A percentile compares a stretch with the other conserved stretches of the same genome.
Evolutionary conservation across 208 protist species (phyloP).

Genomic region (Acanthamoeba sp.): DNA sequence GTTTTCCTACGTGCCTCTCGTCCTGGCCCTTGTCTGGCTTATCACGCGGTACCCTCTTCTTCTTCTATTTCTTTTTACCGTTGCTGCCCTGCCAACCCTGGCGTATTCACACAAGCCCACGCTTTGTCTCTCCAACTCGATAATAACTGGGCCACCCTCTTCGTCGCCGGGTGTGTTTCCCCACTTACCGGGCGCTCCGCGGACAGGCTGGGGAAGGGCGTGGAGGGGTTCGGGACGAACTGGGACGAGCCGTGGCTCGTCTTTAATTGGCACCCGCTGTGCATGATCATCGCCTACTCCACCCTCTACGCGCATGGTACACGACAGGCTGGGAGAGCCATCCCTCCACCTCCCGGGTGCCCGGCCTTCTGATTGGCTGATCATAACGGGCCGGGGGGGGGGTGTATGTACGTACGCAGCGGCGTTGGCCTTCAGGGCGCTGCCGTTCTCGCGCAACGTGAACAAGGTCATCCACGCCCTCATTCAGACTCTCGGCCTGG

Average conservation of each 20-base stretch:
- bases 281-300: constrained; percentile 13
- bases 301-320: not conserved
- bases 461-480: constrained; percentile 31
- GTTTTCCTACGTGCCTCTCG: constrained; percentile 11
- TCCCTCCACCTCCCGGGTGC: not conserved
- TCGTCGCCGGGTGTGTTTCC: too few relatives aligned
- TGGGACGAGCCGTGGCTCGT: constrained; percentile 31
- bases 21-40: not conserved
- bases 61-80: not conserved
- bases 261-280: constrained; percentile 20
- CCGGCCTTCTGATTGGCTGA: too few relatives aligned
- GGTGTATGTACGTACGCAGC: not conserved
- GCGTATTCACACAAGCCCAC: not conserved
- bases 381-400: too few relatives aligned
- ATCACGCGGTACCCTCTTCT: not conserved
- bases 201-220: not conserved
- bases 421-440: not conserved
- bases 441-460: constrained; percentile 22
- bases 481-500: not conserved
- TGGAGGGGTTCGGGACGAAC: not conserved
- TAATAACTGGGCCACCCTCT: too few relatives aligned
- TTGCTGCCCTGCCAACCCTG: too few relatives aligned
- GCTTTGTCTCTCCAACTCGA: too few relatives aligned
- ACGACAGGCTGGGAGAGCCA: not conserved
- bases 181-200: not conserved